These are phyloP conservation scores for Discostella stelligeroides DNA, from an alignment of 108 stramenopile genomes.

Conservation along the genomic window DNA sequence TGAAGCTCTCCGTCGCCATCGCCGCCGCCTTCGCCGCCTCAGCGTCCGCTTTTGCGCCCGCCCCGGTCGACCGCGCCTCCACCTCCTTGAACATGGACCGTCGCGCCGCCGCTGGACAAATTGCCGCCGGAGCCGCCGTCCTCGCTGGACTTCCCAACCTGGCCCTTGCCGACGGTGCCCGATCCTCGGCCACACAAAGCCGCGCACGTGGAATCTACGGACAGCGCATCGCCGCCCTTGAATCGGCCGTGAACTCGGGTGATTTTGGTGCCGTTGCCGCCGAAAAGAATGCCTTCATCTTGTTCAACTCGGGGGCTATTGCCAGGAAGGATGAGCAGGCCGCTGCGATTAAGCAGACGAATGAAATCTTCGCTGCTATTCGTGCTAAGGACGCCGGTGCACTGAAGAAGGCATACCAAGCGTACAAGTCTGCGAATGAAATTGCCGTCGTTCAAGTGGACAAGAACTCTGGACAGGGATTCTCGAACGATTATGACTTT, in stretches of 20 bases:
- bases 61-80: slow-evolving; percentile 68
- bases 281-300: slow-evolving; percentile 93
- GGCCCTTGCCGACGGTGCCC: slow-evolving; percentile 91
- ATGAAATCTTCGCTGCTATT: slow-evolving; percentile 84
- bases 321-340: slow-evolving; percentile 74
- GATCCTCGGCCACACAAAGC: slow-evolving; percentile 70
- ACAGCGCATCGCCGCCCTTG: slow-evolving; percentile 82
- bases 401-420: slow-evolving; percentile 71
- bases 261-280: slow-evolving; percentile 87
- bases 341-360: slow-evolving; percentile 73
- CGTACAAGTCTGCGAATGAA: slow-evolving; percentile 62
- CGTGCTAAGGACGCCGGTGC: slow-evolving; percentile 74
- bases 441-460: slow-evolving; percentile 49
- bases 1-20: slow-evolving; percentile 73
- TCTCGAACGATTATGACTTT: slow-evolving; percentile 78
- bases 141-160: slow-evolving; percentile 64
- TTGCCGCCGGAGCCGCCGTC: slow-evolving; percentile 72
- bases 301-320: slow-evolving; percentile 93
- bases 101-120: slow-evolving; percentile 84
- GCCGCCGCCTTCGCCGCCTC: slow-evolving; percentile 61
- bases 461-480: slow-evolving; percentile 71
- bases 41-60: slow-evolving; percentile 72
- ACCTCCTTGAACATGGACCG: slow-evolving; percentile 89
- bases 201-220: slow-evolving; percentile 87
- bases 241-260: slow-evolving; percentile 80